Evolutionary conservation across 108 stramenopile species (phyloP).

Genomic region (Cyclotella baltica): DNA sequence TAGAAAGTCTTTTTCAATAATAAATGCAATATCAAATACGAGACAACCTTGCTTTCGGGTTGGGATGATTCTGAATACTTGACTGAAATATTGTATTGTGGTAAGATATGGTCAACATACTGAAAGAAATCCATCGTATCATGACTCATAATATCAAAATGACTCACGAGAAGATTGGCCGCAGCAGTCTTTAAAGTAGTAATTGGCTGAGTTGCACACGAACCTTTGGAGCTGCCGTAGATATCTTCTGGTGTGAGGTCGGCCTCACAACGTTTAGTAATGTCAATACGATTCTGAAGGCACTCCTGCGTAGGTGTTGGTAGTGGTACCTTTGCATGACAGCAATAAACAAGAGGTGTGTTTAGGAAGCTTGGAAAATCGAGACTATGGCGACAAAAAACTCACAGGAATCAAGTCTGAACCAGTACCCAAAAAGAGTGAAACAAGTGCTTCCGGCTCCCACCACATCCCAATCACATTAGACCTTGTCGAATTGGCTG

Average conservation of each 20-base stretch:
- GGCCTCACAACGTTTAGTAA: constrained; percentile 35
- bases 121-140: not conserved
- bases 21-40: too few species aligned
- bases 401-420: constrained; percentile 34
- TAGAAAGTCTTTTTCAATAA: too few species aligned
- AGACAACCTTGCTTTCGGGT: not conserved
- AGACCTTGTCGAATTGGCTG: constrained; percentile 52
- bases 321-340: constrained; percentile 7
- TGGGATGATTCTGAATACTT: not conserved
- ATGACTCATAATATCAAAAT: not conserved
- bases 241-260: constrained; percentile 32
- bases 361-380: too few species aligned
- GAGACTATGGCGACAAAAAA: constrained; percentile 25
- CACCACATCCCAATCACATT: constrained; percentile 50
- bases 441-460: constrained; percentile 35
- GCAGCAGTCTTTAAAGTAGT: not conserved
- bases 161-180: not conserved
- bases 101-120: too few species aligned
- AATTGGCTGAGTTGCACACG: not conserved
- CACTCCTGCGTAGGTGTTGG: constrained; percentile 19
- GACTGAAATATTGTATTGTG: too few species aligned
- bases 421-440: constrained; percentile 27
- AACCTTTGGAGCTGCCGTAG: not conserved
- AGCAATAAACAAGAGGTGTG: too few species aligned
- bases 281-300: constrained; percentile 20